Evolutionary conservation across 2,329 filamentous ascomycete genomes (phyloP).

Genomic region (Parastagonospora nodorum): DNA sequence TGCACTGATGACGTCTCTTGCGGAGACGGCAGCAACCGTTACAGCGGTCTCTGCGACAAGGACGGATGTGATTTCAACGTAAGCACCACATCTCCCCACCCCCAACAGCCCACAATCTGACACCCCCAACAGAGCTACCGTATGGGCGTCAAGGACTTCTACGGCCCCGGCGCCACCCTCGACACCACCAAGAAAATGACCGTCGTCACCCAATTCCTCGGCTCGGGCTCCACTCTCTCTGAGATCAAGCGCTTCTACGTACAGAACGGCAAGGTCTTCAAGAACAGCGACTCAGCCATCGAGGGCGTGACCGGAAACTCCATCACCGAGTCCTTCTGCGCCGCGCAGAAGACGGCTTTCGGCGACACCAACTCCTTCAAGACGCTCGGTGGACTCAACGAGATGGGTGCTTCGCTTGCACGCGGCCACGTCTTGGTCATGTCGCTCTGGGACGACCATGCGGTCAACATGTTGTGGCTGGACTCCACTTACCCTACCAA

Average conservation of each 20-base stretch:
- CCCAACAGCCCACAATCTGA: conserved; percentile 4
- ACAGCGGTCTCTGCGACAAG: conserved; percentile 67
- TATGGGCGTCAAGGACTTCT: conserved; percentile 67
- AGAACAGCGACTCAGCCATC: conserved; percentile 51
- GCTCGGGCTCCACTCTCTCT: conserved; percentile 48
- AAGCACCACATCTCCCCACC: neutral
- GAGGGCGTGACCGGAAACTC: conserved; percentile 56
- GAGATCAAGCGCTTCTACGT: conserved; percentile 58
- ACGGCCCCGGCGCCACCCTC: conserved; percentile 59
- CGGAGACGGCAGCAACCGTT: conserved; percentile 56
- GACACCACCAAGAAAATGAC: conserved; percentile 52
- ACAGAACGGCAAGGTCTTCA: conserved; percentile 56
- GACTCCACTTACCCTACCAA: conserved; percentile 67
- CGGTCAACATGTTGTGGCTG: conserved; percentile 75
- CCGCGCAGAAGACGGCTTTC: conserved; percentile 60
- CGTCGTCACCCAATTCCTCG: conserved; percentile 59
- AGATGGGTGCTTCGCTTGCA: conserved; percentile 60
- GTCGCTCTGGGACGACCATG: conserved; percentile 68
- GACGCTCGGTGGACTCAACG: conserved; percentile 60
- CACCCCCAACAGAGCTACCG: conserved; percentile 55
- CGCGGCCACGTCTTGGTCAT: conserved; percentile 69
- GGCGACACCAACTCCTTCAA: conserved; percentile 60
- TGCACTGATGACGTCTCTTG: conserved; percentile 55
- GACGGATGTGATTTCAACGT: conserved; percentile 68
- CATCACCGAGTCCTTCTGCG: conserved; percentile 65